A percentile compares a stretch with the other conserved stretches of the same genome.
These are phyloP conservation scores for Curvularia spicifera DNA, from an alignment of 2,329 filamentous ascomycete genomes.

Conservation along the genomic window DNA sequence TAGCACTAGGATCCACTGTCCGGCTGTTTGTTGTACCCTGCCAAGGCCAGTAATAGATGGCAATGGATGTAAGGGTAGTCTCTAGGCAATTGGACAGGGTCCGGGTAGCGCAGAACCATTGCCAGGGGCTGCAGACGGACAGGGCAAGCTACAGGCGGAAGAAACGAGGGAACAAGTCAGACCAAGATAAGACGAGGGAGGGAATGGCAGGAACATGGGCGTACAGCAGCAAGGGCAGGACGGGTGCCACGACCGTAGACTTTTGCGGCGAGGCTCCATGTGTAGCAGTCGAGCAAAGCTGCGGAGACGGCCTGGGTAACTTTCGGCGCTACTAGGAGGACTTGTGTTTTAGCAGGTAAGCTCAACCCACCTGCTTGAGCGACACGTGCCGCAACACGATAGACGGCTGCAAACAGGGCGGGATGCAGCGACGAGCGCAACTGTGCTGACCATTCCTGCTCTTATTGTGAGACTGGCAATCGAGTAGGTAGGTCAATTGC, in stretches of 20 bases:
- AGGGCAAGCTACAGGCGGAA: conserved; percentile 66
- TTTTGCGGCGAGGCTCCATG: conserved; percentile 78
- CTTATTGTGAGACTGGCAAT: conserved; percentile 37
- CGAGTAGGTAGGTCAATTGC: background rate
- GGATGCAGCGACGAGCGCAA: conserved; percentile 92
- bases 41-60: conserved; percentile 89
- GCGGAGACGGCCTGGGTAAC: conserved; percentile 78
- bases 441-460: conserved; percentile 88
- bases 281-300: conserved; percentile 81
- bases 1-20: conserved; percentile 24
- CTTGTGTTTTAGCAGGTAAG: conserved; percentile 65
- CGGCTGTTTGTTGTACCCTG: conserved; percentile 46
- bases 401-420: conserved; percentile 79
- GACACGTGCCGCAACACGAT: conserved; percentile 66
- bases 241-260: conserved; percentile 72
- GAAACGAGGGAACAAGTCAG: background rate
- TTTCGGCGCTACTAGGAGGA: conserved; percentile 76
- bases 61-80: conserved; percentile 81
- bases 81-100: conserved; percentile 96
- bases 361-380: conserved; percentile 62
- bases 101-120: conserved; percentile 93
- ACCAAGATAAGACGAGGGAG: background rate
- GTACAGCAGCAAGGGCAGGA: conserved; percentile 73
- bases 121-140: conserved; percentile 82
- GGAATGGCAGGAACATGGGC: conserved; percentile 43